Base-by-base conservation (phyloP, 1,139 yeast species). In the Wickerhamiella infanticola region DNA sequence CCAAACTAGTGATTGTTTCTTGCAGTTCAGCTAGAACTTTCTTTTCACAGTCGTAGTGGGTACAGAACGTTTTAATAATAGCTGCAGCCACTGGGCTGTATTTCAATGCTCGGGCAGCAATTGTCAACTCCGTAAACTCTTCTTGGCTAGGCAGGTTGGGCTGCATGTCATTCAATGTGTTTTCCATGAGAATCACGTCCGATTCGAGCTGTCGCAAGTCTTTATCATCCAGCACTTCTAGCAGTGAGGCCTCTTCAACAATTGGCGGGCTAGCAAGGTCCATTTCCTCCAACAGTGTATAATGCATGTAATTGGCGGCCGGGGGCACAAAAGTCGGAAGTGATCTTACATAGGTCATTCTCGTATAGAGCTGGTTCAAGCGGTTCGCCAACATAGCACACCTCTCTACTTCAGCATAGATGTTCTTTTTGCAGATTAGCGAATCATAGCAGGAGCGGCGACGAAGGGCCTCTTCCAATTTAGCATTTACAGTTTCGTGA, bases 101-200 rank as follows among this genome's bases (percentile, higher is more conserved):
- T 29, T 29, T 29, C 9, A 29, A 29, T 7, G 33, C 7, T 29
- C 33, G 7, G 33, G 33, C 33, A 7, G 7, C 9, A 11, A 29
- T 29, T 7, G 33, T 38, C 4, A 38, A 23, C 18, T 38, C 29
- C 9, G 31, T 31, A 25, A 38, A 9, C 25, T 25, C 40, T 24
- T 38, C 40, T 4, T 25, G 40, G 24, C 13, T 25, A 2, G 40
- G 40, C 33, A 38, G n/a, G 31, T 38, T 38, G 40, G 40, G 40
- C 31, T 38, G 40, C 40, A 38, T 38, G 13, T 38, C 33, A 2
- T 38, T 26, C 23, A 9, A 25, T 3, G 40, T 38, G 9, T n/a
- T n/a, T 23, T 38, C 26, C 5, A 38, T 11, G 18, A 38, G 24
- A 6, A 25, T n/a, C 8, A n/a, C 7, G 9, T 38, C 31, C 33